phyloP scores from a whole-genome alignment of 805 yeast genomes.

The Barnettozyma sucrosica region DNA sequence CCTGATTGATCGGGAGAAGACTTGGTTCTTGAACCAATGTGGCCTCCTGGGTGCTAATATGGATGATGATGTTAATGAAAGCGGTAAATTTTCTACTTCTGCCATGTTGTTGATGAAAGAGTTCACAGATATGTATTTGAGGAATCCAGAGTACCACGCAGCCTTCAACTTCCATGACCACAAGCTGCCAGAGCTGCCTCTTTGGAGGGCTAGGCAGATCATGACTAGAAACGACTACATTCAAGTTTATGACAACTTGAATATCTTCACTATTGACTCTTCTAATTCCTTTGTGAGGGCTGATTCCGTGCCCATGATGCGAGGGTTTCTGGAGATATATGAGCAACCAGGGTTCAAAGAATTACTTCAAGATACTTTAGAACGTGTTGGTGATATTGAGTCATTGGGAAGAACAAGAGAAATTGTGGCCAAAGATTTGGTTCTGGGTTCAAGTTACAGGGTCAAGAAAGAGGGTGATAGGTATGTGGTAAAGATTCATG shows the following conservation, averaged over 20 bases:
- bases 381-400: slow-evolving; percentile 71
- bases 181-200: slow-evolving; percentile 64
- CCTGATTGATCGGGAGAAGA: slow-evolving; percentile 72
- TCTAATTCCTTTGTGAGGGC: slow-evolving; percentile 62
- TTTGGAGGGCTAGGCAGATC: slow-evolving; percentile 79
- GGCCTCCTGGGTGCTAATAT: slow-evolving; percentile 68
- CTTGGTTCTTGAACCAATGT: slow-evolving; percentile 82
- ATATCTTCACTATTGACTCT: slow-evolving; percentile 75
- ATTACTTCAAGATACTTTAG: slow-evolving; percentile 55
- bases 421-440: slow-evolving; percentile 62
- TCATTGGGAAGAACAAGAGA: slow-evolving; percentile 75
- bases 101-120: slow-evolving; percentile 71
- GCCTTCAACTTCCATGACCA: slow-evolving; percentile 15
- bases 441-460: slow-evolving; percentile 42
- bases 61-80: slow-evolving; percentile 89
- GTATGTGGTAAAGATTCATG: slow-evolving; percentile 10
- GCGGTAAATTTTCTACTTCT: slow-evolving; percentile 67
- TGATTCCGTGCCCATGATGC: slow-evolving; percentile 85
- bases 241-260: slow-evolving; percentile 66
- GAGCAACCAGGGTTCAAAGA: slow-evolving; percentile 66
- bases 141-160: slow-evolving; percentile 29
- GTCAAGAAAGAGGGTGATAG: slow-evolving; percentile 20
- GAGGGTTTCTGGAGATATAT: slow-evolving; percentile 77
- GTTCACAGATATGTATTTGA: slow-evolving; percentile 56
- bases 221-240: slow-evolving; percentile 84